Evolutionary conservation across 2,329 filamentous ascomycete species (phyloP).

Genomic region (Lojkania enalia): DNA sequence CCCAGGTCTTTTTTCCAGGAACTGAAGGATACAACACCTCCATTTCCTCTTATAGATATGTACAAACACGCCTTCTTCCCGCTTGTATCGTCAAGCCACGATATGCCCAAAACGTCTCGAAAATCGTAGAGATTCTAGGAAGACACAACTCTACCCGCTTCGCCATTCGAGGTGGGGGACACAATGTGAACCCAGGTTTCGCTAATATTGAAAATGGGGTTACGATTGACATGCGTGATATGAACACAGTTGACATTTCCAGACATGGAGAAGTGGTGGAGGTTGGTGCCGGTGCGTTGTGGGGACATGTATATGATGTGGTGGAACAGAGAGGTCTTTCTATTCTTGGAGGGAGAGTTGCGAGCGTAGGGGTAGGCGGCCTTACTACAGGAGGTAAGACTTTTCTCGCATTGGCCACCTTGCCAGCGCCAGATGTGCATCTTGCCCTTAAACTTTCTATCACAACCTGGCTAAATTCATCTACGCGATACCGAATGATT

Average conservation of each 20-base stretch:
- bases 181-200: slow-evolving; percentile 41
- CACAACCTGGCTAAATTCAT: no score
- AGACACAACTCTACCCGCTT: not conserved
- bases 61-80: not conserved
- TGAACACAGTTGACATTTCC: slow-evolving; percentile 23
- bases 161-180: slow-evolving; percentile 33
- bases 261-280: slow-evolving; percentile 10
- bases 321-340: slow-evolving; percentile 22
- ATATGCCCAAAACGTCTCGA: not conserved
- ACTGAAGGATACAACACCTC: not conserved
- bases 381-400: slow-evolving; percentile 32
- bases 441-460: no score
- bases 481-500: no score
- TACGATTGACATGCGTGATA: slow-evolving; percentile 34
- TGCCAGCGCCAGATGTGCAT: not conserved
- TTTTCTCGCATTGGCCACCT: not conserved
- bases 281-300: slow-evolving; percentile 34
- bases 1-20: not conserved
- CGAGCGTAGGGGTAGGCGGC: slow-evolving; percentile 33
- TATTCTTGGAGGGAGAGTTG: slow-evolving; percentile 29
- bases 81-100: not conserved
- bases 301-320: slow-evolving; percentile 41
- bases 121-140: not conserved
- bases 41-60: not conserved
- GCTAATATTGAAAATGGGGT: slow-evolving; percentile 36